phyloP scores from a whole-genome alignment of 2,329 filamentous ascomycete genomes.

The Escovopsis weberi region DNA sequence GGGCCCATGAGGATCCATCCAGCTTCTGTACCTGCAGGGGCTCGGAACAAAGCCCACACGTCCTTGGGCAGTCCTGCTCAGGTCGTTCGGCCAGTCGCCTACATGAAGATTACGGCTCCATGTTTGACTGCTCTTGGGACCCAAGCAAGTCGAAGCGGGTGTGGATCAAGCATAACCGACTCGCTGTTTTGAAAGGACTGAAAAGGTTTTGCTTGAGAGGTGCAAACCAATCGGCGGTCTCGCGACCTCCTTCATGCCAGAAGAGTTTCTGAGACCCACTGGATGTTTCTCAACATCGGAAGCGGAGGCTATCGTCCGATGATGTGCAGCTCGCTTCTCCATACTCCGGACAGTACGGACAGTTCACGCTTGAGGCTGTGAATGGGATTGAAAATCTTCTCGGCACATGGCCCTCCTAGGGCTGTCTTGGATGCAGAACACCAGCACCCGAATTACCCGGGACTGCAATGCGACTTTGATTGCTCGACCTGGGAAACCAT shows the following conservation, averaged over 20 bases:
- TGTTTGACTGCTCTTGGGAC: not conserved
- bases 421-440: not conserved
- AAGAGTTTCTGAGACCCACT: not conserved
- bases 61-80: no score
- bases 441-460: no score
- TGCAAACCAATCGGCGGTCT: no score
- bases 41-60: no score
- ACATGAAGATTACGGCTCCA: not conserved
- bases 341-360: not conserved
- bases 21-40: no score
- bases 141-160: not conserved
- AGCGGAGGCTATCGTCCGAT: not conserved
- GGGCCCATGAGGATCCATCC: not conserved
- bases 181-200: no score
- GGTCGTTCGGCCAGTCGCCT: no score
- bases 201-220: no score
- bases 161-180: not conserved
- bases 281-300: not conserved
- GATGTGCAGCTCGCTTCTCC: not conserved
- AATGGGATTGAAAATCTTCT: not conserved
- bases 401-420: not conserved
- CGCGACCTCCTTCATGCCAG: not conserved
- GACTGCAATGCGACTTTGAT: not conserved
- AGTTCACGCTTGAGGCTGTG: not conserved
- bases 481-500: not conserved